Evolutionary conservation across 208 protist species (phyloP).

Genomic region (Crithidia expoeki): DNA sequence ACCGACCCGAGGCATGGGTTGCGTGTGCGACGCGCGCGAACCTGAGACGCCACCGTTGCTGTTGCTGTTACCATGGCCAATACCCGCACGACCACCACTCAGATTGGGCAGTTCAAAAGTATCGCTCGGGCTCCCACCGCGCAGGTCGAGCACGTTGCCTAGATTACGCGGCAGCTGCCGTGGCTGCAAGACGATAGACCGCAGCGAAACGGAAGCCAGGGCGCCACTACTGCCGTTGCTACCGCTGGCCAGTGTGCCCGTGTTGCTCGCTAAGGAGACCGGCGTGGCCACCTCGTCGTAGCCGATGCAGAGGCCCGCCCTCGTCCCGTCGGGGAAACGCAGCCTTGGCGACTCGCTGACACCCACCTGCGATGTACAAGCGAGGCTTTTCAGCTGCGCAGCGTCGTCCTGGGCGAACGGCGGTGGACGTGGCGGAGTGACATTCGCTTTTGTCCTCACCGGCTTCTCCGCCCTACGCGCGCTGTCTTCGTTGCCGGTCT

Average conservation of each 20-base stretch:
- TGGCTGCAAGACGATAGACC: slow-evolving; percentile 30
- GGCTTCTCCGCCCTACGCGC: not conserved
- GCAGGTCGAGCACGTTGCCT: slow-evolving; percentile 11
- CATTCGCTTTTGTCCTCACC: not conserved
- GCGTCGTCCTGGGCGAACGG: not conserved
- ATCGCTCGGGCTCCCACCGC: slow-evolving; percentile 5
- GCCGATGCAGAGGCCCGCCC: not conserved
- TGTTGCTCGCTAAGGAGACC: slow-evolving; percentile 12
- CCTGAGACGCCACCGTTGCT: not conserved
- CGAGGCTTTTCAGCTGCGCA: not conserved
- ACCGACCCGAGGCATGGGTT: slow-evolving; percentile 1
- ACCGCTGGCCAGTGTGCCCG: slow-evolving; percentile 3
- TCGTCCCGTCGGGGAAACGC: slow-evolving; percentile 2
- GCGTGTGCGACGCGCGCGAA: not conserved
- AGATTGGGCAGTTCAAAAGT: not conserved
- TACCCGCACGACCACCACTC: not conserved
- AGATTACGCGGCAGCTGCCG: slow-evolving; percentile 11
- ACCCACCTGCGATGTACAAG: not conserved
- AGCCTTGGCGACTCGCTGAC: slow-evolving; percentile 13
- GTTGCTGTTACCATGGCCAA: not conserved
- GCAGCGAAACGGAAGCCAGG: slow-evolving; percentile 5
- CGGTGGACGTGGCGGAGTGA: slow-evolving; percentile 7
- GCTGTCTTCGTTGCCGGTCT: not conserved
- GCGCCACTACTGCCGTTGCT: slow-evolving; percentile 23
- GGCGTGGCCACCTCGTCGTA: slow-evolving; percentile 7